A percentile compares a stretch with the other conserved stretches of the same genome.
Evolutionary conservation across 805 yeast genomes (phyloP).

Genomic region (Saturnispora besseyi): DNA sequence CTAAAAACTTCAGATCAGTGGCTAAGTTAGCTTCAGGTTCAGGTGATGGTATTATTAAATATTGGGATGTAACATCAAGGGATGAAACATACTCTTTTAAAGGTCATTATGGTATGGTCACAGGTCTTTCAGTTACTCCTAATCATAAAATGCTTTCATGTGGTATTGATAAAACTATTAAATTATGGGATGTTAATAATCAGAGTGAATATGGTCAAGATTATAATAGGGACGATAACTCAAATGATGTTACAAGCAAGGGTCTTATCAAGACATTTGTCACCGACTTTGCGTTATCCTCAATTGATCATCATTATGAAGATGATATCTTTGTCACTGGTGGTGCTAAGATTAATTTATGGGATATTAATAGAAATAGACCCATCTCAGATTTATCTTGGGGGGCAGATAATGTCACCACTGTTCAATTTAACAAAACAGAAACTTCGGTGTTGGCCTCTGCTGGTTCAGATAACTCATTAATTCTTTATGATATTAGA

Average conservation of each 20-base stretch:
- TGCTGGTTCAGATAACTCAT: slow-evolving; percentile 83
- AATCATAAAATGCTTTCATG: slow-evolving; percentile 54
- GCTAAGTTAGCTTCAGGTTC: slow-evolving; percentile 83
- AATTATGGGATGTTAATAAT: slow-evolving; percentile 72
- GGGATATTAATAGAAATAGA: slow-evolving; percentile 79
- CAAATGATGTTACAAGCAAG: slow-evolving; percentile 26
- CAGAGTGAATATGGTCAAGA: slow-evolving; percentile 25
- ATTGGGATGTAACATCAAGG: slow-evolving; percentile 83
- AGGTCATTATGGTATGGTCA: slow-evolving; percentile 85
- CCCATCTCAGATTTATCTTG: slow-evolving; percentile 75
- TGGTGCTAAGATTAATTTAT: slow-evolving; percentile 80
- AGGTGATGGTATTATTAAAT: slow-evolving; percentile 91
- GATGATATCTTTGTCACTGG: slow-evolving; percentile 81
- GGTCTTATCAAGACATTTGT: slow-evolving; percentile 72
- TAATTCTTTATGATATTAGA: slow-evolving; percentile 83
- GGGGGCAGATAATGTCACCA: slow-evolving; percentile 90
- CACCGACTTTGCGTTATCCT: slow-evolving; percentile 77
- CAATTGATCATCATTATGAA: slow-evolving; percentile 76
- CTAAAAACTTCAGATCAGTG: slow-evolving; percentile 62
- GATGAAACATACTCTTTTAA: slow-evolving; percentile 67
- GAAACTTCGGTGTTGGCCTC: slow-evolving; percentile 86
- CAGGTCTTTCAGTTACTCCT: slow-evolving; percentile 76
- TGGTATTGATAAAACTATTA: slow-evolving; percentile 84
- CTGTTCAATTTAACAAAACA: slow-evolving; percentile 80
- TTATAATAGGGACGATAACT: slow-evolving; percentile 8